phyloP scores from a whole-genome alignment of 331 rosid species.

The Arachis monticola region DNA sequence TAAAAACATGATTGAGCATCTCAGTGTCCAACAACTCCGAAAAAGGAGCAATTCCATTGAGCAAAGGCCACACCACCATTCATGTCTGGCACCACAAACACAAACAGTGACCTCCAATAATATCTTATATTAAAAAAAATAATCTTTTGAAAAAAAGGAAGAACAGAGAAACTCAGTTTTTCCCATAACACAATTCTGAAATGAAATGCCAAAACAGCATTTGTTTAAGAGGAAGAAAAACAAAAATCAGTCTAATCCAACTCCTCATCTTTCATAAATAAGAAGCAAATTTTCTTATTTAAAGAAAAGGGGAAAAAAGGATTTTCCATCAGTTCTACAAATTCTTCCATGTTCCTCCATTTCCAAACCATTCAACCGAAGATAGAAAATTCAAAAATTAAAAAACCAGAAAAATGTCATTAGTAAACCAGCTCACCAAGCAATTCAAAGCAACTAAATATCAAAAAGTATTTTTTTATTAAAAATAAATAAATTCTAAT shows the following conservation, averaged over 20 bases:
- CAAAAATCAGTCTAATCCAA: conserved; percentile 6
- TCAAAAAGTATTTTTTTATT: no score
- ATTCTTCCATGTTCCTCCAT: background rate
- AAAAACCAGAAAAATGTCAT: background rate
- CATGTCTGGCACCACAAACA: background rate
- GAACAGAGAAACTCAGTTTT: background rate
- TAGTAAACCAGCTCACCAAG: no score
- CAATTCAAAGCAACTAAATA: no score
- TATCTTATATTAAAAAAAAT: no score
- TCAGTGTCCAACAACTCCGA: background rate
- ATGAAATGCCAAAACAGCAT: background rate
- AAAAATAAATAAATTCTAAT: no score
- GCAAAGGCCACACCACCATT: conserved; percentile 27
- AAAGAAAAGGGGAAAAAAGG: background rate
- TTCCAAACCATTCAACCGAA: no score
- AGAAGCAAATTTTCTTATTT: no score
- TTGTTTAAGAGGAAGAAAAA: no score
- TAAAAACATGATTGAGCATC: conserved; percentile 21
- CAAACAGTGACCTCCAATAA: no score
- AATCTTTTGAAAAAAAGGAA: no score
- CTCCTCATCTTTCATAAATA: conserved; percentile 4
- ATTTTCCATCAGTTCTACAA: background rate
- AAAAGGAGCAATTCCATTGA: conserved; percentile 11
- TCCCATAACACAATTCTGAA: conserved; percentile 20
- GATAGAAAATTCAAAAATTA: background rate